These are phyloP conservation scores for Parathielavia hyrcaniae DNA, from an alignment of 495 filamentous ascomycete genomes.

Conservation along the genomic window DNA sequence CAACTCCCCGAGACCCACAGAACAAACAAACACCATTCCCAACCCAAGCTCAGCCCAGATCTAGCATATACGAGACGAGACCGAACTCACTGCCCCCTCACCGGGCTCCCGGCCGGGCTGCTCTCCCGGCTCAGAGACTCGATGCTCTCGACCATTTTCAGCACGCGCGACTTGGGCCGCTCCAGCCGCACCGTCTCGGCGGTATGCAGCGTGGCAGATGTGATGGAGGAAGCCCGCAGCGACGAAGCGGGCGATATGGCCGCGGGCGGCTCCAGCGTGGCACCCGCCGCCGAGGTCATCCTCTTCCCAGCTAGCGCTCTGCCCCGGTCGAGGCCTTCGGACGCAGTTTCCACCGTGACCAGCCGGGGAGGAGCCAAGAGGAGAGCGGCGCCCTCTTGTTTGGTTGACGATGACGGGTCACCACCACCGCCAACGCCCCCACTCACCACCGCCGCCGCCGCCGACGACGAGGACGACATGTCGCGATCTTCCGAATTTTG, in stretches of 20 bases:
- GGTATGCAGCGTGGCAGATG: conserved; percentile 22
- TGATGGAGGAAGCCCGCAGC: conserved; percentile 15
- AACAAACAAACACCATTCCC: not conserved
- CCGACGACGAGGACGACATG: not conserved
- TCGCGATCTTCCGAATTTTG: not conserved
- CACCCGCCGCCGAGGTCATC: not conserved
- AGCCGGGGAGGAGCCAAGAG: not conserved
- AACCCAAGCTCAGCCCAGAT: not conserved
- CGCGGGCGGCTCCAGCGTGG: not conserved
- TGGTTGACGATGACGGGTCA: too few relatives aligned
- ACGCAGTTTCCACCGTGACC: not conserved
- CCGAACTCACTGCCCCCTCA: conserved; percentile 10
- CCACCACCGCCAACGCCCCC: too few relatives aligned
- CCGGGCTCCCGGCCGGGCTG: conserved; percentile 31
- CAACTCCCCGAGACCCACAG: not conserved
- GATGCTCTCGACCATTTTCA: conserved; percentile 45
- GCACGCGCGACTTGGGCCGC: conserved; percentile 36
- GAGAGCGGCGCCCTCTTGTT: not conserved
- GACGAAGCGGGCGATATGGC: conserved; percentile 22
- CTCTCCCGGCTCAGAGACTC: conserved; percentile 35
- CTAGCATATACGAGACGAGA: too few relatives aligned
- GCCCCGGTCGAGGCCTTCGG: too few relatives aligned
- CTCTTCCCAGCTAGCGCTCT: not conserved
- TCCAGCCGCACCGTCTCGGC: conserved; percentile 35
- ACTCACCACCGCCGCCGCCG: not conserved